phyloP scores from a whole-genome alignment of 1,284 basidiomycete species.

The Phylloporus sp. region DNA sequence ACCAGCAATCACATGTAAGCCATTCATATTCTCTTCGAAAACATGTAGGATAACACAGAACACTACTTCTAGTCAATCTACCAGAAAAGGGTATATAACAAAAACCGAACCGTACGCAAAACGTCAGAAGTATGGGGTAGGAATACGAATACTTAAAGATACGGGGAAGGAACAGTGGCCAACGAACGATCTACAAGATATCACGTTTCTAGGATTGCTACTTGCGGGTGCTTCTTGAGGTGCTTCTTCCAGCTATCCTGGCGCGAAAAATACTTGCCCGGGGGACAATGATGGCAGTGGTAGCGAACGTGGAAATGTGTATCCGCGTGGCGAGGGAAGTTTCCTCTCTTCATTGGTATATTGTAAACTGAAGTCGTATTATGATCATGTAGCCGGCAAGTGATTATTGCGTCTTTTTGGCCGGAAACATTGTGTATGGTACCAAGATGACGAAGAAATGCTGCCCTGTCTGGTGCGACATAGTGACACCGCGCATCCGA shows the following conservation, averaged over 20 bases:
- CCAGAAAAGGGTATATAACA: neutral
- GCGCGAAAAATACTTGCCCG: constrained; percentile 32
- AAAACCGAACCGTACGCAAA: neutral
- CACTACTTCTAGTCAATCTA: neutral
- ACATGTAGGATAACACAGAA: neutral
- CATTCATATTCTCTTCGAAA: neutral
- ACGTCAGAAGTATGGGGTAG: neutral
- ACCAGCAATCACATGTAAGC: neutral
- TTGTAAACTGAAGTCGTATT: constrained; percentile 20
- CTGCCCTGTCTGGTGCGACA: neutral
- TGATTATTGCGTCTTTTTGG: neutral
- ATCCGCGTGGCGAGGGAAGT: constrained; percentile 28
- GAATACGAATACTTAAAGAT: neutral
- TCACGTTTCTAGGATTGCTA: neutral
- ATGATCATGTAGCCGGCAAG: constrained; percentile 22
- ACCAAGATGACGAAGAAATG: constrained; percentile 29
- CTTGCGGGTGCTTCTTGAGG: constrained; percentile 18
- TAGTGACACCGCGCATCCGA: constrained; percentile 12
- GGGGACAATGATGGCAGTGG: constrained; percentile 19
- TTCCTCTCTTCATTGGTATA: constrained; percentile 16
- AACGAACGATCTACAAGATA: neutral
- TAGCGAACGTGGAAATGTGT: constrained; percentile 29
- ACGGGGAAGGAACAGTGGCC: neutral
- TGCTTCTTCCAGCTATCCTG: constrained; percentile 27
- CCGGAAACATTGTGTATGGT: constrained; percentile 23